Evolutionary conservation across 768 basidiomycete genomes (phyloP).

Genomic region (Trametopsis cervina): DNA sequence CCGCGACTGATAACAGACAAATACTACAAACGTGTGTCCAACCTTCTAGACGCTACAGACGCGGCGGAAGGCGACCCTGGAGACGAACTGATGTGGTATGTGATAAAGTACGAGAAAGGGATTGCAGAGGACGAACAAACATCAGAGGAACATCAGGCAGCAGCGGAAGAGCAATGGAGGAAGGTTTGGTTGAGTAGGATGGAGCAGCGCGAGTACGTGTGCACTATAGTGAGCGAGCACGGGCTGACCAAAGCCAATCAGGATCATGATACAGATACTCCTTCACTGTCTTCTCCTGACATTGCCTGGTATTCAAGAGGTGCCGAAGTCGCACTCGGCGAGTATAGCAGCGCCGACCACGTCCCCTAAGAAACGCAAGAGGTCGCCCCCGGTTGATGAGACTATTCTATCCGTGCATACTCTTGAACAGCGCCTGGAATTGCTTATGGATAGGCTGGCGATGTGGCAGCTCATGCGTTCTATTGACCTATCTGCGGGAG

Average conservation of each 20-base stretch:
- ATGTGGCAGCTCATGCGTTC: constrained; percentile 60
- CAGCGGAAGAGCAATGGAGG: constrained; percentile 45
- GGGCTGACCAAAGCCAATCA: constrained; percentile 21
- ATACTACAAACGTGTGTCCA: constrained; percentile 57
- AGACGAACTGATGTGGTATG: constrained; percentile 75
- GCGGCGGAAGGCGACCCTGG: constrained; percentile 53
- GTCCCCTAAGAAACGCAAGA: constrained; percentile 21
- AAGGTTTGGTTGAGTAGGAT: constrained; percentile 53
- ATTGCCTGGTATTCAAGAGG: constrained; percentile 38
- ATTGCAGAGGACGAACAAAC: constrained; percentile 9
- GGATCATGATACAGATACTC: constrained; percentile 71
- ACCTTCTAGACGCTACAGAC: constrained; percentile 50
- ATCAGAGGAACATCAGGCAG: constrained; percentile 24
- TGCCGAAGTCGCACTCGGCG: constrained; percentile 15
- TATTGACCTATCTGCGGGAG: constrained; percentile 27
- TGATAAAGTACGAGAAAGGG: constrained; percentile 53
- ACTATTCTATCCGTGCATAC: constrained; percentile 10
- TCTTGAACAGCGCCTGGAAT: constrained; percentile 53
- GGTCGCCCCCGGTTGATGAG: constrained; percentile 13
- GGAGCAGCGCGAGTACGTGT: constrained; percentile 46
- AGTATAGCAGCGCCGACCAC: constrained; percentile 13
- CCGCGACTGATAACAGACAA: constrained; percentile 47
- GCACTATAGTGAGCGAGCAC: constrained; percentile 15
- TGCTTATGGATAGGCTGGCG: constrained; percentile 73
- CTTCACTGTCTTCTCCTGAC: constrained; percentile 61